phyloP scores from a whole-genome alignment of 495 filamentous ascomycete genomes.

The Lichenothelia convexa region DNA sequence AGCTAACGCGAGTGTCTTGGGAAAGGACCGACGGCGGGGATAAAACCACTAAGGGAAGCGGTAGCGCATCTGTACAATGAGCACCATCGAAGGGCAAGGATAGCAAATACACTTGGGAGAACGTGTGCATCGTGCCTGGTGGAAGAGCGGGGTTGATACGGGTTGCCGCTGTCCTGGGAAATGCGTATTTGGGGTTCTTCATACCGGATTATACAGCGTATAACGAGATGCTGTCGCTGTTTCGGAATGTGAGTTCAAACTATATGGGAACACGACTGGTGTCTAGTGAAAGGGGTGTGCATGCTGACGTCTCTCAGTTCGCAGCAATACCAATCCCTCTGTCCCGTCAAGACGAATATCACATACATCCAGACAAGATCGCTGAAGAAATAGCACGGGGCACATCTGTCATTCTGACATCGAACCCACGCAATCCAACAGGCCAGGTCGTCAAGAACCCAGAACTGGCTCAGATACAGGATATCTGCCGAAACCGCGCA shows the following conservation, averaged over 20 bases:
- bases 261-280: no score
- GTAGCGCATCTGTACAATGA: conserved; percentile 89
- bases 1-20: no score
- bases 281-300: no score
- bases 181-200: conserved; percentile 64
- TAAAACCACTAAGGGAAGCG: conserved; percentile 73
- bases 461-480: conserved; percentile 70
- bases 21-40: conserved; percentile 81
- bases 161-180: conserved; percentile 84
- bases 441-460: conserved; percentile 66
- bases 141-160: conserved; percentile 83
- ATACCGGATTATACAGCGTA: conserved; percentile 70
- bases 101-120: conserved; percentile 96
- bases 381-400: conserved; percentile 77
- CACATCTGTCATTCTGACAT: conserved; percentile 69
- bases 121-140: conserved; percentile 94
- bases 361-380: conserved; percentile 84
- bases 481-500: conserved; percentile 75
- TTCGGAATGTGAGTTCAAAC: conserved; percentile 67
- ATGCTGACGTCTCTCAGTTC: conserved; percentile 50
- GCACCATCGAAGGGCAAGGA: conserved; percentile 74
- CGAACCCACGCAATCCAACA: conserved; percentile 95
- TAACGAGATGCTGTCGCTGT: conserved; percentile 88
- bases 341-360: conserved; percentile 64
- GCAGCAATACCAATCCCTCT: conserved; percentile 79